Evolutionary conservation across 1,139 yeast genomes (phyloP).

Genomic region (Suhomyces maxii): DNA sequence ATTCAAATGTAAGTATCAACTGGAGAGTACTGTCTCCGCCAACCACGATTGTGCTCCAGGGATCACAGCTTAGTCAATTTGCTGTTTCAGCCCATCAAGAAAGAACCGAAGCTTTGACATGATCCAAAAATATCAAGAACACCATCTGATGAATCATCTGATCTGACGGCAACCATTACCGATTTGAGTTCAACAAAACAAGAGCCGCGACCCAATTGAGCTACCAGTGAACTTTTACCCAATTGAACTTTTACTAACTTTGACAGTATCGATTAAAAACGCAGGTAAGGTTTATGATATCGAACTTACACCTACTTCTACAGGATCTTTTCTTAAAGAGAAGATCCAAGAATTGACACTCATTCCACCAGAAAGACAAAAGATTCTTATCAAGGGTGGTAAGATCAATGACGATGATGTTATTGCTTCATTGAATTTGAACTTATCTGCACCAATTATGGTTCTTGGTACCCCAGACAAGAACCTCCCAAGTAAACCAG

Average conservation of each 20-base stretch:
- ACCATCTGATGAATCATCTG: no score
- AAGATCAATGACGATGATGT: constrained; percentile 71
- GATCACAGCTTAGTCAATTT: no score
- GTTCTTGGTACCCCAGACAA: constrained; percentile 88
- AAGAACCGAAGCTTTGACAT: no score
- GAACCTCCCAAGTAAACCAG: constrained; percentile 61
- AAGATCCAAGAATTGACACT: constrained; percentile 73
- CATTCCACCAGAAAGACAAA: constrained; percentile 86
- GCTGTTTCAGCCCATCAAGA: no score
- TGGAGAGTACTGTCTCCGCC: no score
- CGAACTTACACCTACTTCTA: constrained; percentile 53
- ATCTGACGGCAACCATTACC: no score
- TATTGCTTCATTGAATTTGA: constrained; percentile 52
- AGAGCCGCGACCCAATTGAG: no score
- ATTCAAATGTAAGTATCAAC: constrained; percentile 7
- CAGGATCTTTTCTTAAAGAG: constrained; percentile 69
- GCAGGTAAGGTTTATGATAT: constrained; percentile 82
- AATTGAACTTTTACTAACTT: constrained; percentile 15
- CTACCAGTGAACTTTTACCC: not conserved
- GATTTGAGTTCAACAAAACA: no score
- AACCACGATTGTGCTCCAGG: no score
- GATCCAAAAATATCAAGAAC: no score
- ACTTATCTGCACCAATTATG: constrained; percentile 72
- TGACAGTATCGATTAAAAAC: constrained; percentile 63
- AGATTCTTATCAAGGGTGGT: constrained; percentile 86